A percentile compares a stretch with the other conserved stretches of the same genome.
These are phyloP conservation scores for Xanthoconium stramineum DNA, from an alignment of 768 basidiomycete genomes.

Conservation along the genomic window DNA sequence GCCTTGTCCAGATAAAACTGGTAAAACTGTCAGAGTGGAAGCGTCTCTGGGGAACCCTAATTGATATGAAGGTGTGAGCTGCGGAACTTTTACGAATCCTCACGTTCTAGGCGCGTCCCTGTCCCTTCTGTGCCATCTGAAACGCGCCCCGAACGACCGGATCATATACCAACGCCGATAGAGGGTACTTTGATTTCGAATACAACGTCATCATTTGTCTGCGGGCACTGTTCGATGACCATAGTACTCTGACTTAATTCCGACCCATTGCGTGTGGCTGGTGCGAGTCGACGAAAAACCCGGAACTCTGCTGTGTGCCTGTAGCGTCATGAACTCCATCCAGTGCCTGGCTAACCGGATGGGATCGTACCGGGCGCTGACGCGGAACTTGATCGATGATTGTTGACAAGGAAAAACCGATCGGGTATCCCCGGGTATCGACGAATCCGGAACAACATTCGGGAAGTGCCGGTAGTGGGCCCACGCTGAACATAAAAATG, in stretches of 20 bases:
- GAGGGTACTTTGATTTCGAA: neutral
- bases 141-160: neutral
- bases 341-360: no score
- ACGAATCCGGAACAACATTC: no score
- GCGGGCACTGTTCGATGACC: neutral
- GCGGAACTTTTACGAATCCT: neutral
- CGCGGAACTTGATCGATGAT: neutral
- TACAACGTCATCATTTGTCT: neutral
- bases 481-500: no score
- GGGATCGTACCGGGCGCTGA: no score
- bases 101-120: neutral
- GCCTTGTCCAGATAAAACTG: neutral
- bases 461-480: no score
- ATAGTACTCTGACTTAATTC: neutral
- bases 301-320: no score
- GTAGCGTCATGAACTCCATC: no score
- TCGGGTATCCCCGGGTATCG: no score
- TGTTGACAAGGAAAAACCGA: no score
- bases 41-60: neutral
- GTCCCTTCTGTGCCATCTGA: neutral
- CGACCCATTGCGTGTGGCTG: neutral
- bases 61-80: neutral
- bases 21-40: constrained; percentile 1
- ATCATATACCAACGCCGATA: neutral
- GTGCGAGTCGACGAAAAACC: no score